A percentile compares a stretch with the other conserved stretches of the same genome.
phyloP scores from a whole-genome alignment of 176 grass and related monocot species.

The Aegilops tauschii region DNA sequence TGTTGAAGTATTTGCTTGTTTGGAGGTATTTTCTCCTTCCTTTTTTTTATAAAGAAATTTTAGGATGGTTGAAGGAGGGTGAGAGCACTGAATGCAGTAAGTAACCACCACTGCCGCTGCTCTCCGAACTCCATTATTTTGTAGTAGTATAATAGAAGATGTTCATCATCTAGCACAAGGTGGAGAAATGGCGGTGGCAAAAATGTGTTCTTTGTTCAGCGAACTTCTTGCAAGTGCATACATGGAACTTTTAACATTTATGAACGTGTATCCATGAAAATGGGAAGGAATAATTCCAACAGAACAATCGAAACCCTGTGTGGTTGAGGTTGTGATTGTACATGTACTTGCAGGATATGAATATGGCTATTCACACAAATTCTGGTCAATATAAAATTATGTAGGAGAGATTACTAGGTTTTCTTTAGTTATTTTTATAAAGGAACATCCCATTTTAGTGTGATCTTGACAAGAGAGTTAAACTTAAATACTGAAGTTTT shows the following conservation, averaged over 20 bases:
- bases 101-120: background rate
- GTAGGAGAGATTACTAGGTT: background rate
- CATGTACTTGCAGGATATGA: no score
- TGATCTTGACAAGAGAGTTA: slow-evolving; percentile 13
- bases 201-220: slow-evolving; percentile 21
- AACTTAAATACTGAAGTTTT: background rate
- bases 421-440: slow-evolving; percentile 11
- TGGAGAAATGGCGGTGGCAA: slow-evolving; percentile 12
- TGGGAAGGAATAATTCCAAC: background rate
- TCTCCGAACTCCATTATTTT: background rate
- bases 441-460: slow-evolving; percentile 13
- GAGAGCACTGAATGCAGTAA: background rate
- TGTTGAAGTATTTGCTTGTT: background rate
- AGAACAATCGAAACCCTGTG: background rate
- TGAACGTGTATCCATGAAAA: background rate
- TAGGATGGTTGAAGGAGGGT: background rate
- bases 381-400: slow-evolving; percentile 5
- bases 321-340: background rate
- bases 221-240: background rate
- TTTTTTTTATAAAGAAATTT: background rate
- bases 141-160: slow-evolving; percentile 1
- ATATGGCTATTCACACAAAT: background rate
- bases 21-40: background rate
- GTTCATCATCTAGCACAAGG: background rate
- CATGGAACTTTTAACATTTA: background rate